Base-by-base conservation (phyloP, 371 early-diverging fungal species). In the Chytridium lagenaria region DNA sequence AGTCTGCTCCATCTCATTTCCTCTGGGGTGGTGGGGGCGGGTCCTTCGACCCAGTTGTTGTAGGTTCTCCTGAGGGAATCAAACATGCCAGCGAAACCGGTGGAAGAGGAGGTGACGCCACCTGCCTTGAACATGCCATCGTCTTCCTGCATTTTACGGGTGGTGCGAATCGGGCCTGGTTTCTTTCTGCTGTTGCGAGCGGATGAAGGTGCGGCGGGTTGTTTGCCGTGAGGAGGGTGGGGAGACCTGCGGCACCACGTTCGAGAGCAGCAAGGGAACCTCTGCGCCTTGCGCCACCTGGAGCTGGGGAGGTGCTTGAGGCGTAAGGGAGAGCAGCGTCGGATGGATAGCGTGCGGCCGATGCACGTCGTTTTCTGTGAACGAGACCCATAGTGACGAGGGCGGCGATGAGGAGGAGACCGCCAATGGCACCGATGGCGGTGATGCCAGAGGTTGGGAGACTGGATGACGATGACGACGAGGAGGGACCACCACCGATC, bases 331-430 rank as follows among this genome's bases (percentile, higher is more conserved):
- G n/a, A 15, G 16, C 55, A 28, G 19, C 19, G 10, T 10, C 23
- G 10, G 10, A 5, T 7, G 23, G 55, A 5, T 16, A 28, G 26
- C 16, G 10, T 10, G 26, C 55, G 55, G 55, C 23, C 16, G 55
- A 55, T 7, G 55, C 55, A 7, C 23, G 5, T 10, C 55, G 55
- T 10, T 28, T 16, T 16, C 55, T 10, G 55, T 16, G 23, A 16
- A 55, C 55, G 26, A 55, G 55, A 28, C 55, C 55, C 16, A 55
- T 7, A 5, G 55, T 55, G 55, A 55, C 55, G 26, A 55, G 55
- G 55, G 55, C 55, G 10, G 55, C 55, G 55, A 55, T 28, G 16
- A 55, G 26, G 55, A 55, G 55, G 26, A 55, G 10, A 15, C 55
- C 55, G 10, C 16, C 55, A 28, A 55, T 26, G 26, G 55, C 55